Percentiles rank a stretch among this genome's conserved stretches.
phyloP scores from a whole-genome alignment of 1,139 yeast species.

The Candida glucosophila region DNA sequence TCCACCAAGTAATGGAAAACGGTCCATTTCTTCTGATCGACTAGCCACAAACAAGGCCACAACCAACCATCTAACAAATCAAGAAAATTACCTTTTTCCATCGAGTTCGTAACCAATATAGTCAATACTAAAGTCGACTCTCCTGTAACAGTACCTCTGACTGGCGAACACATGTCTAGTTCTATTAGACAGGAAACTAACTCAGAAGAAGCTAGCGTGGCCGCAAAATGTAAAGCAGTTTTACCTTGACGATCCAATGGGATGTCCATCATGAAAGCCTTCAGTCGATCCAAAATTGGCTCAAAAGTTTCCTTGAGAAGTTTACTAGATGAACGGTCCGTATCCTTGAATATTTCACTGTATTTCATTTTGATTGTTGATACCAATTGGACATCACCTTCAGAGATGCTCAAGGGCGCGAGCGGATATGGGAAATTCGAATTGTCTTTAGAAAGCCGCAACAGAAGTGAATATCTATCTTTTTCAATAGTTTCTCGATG shows the following conservation, averaged over 20 bases:
- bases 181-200: slow-evolving; percentile 29
- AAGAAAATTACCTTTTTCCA: slow-evolving; percentile 36
- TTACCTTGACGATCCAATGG: slow-evolving; percentile 35
- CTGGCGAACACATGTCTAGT: slow-evolving; percentile 30
- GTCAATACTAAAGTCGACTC: slow-evolving; percentile 35
- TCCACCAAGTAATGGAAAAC: slow-evolving; percentile 29
- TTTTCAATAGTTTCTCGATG: slow-evolving; percentile 1
- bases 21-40: slow-evolving; percentile 25
- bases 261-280: slow-evolving; percentile 18
- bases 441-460: slow-evolving; percentile 17
- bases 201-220: slow-evolving; percentile 32
- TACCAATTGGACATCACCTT: slow-evolving; percentile 23
- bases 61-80: slow-evolving; percentile 26
- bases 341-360: slow-evolving; percentile 37
- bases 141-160: slow-evolving; percentile 33
- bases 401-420: slow-evolving; percentile 36
- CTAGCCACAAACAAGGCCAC: slow-evolving; percentile 30
- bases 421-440: slow-evolving; percentile 44
- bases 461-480: slow-evolving; percentile 1
- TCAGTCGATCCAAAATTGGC: slow-evolving; percentile 10
- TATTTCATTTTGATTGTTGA: slow-evolving; percentile 49
- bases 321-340: slow-evolving; percentile 24
- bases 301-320: slow-evolving; percentile 17
- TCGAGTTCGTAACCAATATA: slow-evolving; percentile 35
- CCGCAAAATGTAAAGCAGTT: slow-evolving; percentile 40